Conservation (phyloP, 768 basidiomycete genomes). For the Myochromella boudieri region DNA sequence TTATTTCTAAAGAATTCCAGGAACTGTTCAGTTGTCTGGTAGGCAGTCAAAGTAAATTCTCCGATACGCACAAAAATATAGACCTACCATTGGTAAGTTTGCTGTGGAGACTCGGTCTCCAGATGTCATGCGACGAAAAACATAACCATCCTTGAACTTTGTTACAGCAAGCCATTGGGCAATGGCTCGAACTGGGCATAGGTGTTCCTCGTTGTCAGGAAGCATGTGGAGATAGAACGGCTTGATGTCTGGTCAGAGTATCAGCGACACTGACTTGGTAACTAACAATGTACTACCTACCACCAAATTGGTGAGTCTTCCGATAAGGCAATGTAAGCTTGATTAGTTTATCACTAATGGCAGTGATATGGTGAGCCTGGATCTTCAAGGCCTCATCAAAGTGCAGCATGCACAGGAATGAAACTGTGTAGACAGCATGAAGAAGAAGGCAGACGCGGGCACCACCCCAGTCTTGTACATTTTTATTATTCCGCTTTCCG, state of each 20-base stretch:
- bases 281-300: constrained; percentile 8
- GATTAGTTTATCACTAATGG: constrained; percentile 5
- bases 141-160: constrained; percentile 24
- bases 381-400: constrained; percentile 36
- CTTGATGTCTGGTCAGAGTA: constrained; percentile 31
- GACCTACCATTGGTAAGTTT: constrained; percentile 24
- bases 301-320: constrained; percentile 29
- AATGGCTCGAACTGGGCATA: constrained; percentile 35
- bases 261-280: constrained; percentile 19
- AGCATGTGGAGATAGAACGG: constrained; percentile 27
- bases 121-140: constrained; percentile 30
- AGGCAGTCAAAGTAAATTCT: background rate
- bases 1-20: constrained; percentile 39
- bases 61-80: background rate
- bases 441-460: constrained; percentile 23
- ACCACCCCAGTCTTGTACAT: constrained; percentile 28
- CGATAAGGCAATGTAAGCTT: constrained; percentile 24
- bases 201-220: constrained; percentile 23
- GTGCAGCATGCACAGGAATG: constrained; percentile 32
- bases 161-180: constrained; percentile 26
- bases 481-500: constrained; percentile 5
- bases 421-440: constrained; percentile 29
- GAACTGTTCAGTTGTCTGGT: constrained; percentile 34
- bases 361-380: constrained; percentile 23
- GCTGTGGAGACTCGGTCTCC: constrained; percentile 26